Conservation (phyloP, 495 filamentous ascomycete species). For the Daldinia childiae region DNA sequence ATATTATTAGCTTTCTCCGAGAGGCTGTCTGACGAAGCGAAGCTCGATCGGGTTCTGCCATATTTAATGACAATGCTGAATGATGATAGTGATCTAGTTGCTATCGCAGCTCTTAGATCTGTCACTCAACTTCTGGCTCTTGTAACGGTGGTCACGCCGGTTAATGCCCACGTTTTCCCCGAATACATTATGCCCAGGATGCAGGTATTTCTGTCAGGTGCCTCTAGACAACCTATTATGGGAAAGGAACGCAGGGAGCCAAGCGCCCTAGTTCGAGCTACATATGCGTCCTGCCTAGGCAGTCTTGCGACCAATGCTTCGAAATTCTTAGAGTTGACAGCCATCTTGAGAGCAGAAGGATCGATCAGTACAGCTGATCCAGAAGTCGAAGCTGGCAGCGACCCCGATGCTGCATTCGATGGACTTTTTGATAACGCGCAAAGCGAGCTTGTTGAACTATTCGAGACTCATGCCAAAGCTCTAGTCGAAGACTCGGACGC, state of each 20-base stretch:
- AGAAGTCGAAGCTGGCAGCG: conserved; percentile 76
- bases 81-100: conserved; percentile 83
- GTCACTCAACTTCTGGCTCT: conserved; percentile 89
- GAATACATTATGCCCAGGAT: conserved; percentile 93
- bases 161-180: conserved; percentile 94
- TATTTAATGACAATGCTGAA: conserved; percentile 83
- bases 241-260: conserved; percentile 61
- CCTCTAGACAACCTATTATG: conserved; percentile 49
- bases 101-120: conserved; percentile 82
- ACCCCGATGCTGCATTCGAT: conserved; percentile 70
- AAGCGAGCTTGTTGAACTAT: conserved; percentile 76
- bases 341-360: conserved; percentile 84
- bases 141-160: conserved; percentile 86
- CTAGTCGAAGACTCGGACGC: conserved; percentile 87
- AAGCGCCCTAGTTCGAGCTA: conserved; percentile 78
- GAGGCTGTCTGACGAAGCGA: conserved; percentile 92
- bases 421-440: conserved; percentile 85
- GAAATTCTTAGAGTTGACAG: conserved; percentile 88
- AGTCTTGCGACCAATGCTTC: conserved; percentile 90
- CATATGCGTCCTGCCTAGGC: conserved; percentile 91
- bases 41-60: conserved; percentile 91
- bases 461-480: conserved; percentile 87
- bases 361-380: conserved; percentile 80
- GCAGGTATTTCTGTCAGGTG: conserved; percentile 70
- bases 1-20: conserved; percentile 93